phyloP scores from a whole-genome alignment of 1,284 basidiomycete genomes.

The Cerrena zonata region DNA sequence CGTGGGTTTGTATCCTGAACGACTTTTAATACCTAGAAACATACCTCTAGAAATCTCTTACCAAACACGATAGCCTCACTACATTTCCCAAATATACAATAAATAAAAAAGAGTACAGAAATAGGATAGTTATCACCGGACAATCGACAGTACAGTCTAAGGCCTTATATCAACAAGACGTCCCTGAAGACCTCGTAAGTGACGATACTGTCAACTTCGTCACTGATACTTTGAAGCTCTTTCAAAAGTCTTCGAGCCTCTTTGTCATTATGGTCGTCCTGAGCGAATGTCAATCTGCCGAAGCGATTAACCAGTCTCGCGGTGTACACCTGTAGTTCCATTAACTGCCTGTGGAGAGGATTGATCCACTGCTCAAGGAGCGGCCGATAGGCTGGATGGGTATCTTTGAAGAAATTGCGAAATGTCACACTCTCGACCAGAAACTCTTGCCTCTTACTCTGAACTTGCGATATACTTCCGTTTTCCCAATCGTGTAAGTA shows the following conservation, averaged over 20 bases:
- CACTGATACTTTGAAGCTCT: background rate
- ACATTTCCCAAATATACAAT: too few species aligned
- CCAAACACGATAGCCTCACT: too few species aligned
- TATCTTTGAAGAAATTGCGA: background rate
- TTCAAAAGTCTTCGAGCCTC: background rate
- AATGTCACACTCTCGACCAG: background rate
- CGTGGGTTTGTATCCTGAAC: too few species aligned
- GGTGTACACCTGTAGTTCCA: background rate
- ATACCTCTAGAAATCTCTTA: too few species aligned
- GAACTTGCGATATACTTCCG: background rate
- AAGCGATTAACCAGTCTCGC: background rate
- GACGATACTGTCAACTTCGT: background rate
- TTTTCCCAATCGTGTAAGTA: background rate
- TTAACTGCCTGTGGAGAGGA: background rate
- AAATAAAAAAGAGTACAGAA: too few species aligned
- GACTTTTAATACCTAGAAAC: too few species aligned
- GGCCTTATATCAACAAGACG: too few species aligned
- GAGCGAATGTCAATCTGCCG: background rate
- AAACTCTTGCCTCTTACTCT: background rate
- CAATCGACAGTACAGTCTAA: too few species aligned
- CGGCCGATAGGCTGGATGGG: background rate
- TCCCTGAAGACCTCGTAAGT: background rate
- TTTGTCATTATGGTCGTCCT: background rate
- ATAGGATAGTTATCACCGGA: too few species aligned
- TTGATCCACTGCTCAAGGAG: background rate